These are phyloP conservation scores for Poa annua DNA, from an alignment of 176 grass and related monocot genomes.

Conservation along the genomic window DNA sequence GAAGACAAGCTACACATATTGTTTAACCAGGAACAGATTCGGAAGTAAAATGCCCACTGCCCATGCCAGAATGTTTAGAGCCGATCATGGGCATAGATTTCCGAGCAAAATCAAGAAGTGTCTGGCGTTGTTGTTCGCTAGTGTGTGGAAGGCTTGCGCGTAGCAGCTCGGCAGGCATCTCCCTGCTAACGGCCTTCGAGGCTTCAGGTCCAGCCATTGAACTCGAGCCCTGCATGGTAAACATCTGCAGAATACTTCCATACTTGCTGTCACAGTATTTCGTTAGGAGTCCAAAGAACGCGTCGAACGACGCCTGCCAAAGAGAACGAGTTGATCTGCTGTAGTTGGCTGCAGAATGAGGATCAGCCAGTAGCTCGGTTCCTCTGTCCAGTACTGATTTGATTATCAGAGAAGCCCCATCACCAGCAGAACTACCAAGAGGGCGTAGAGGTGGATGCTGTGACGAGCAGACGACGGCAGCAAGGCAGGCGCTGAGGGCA, in stretches of 20 bases:
- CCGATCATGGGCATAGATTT: constrained; percentile 58
- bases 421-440: constrained; percentile 81
- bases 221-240: constrained; percentile 53
- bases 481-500: constrained; percentile 89
- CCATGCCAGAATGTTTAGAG: constrained; percentile 47
- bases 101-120: constrained; percentile 77
- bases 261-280: constrained; percentile 92
- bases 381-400: constrained; percentile 87
- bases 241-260: constrained; percentile 84
- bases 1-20: constrained; percentile 27
- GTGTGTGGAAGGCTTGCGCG: constrained; percentile 89
- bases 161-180: constrained; percentile 87
- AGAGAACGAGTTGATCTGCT: constrained; percentile 70
- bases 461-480: constrained; percentile 84
- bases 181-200: constrained; percentile 71
- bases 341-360: constrained; percentile 69
- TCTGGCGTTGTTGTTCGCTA: constrained; percentile 73
- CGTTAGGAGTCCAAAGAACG: constrained; percentile 87
- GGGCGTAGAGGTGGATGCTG: constrained; percentile 91
- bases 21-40: constrained; percentile 62
- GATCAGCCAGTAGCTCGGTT: constrained; percentile 74
- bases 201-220: constrained; percentile 59
- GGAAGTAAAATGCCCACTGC: constrained; percentile 41
- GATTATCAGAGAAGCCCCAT: constrained; percentile 78
- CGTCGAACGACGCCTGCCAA: constrained; percentile 96